These are phyloP conservation scores for Penicillium paneum DNA, from an alignment of 2,329 filamentous ascomycete genomes.

Conservation along the genomic window DNA sequence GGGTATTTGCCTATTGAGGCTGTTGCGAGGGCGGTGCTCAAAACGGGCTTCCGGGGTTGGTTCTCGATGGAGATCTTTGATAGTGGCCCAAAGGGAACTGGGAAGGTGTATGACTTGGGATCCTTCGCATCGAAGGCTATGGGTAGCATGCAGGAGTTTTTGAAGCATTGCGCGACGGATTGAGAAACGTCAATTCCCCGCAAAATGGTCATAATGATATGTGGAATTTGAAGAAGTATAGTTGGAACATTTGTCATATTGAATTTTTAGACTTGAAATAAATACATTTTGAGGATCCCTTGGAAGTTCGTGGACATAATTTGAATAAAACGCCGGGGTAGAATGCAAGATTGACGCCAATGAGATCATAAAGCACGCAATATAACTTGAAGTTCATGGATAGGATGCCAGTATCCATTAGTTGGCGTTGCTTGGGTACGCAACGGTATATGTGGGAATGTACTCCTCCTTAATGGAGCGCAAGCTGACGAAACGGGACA, in stretches of 20 bases:
- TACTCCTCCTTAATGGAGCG: slow-evolving; percentile 76
- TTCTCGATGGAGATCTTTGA: slow-evolving; percentile 71
- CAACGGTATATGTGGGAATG: slow-evolving; percentile 58
- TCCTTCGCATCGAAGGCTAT: slow-evolving; percentile 53
- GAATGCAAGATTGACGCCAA: slow-evolving; percentile 23
- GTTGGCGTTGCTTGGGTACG: slow-evolving; percentile 68
- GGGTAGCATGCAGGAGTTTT: slow-evolving; percentile 47
- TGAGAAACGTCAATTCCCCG: background rate
- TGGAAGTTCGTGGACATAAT: slow-evolving; percentile 1
- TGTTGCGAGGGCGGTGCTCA: slow-evolving; percentile 62
- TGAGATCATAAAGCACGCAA: slow-evolving; percentile 19
- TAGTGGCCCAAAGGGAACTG: slow-evolving; percentile 53
- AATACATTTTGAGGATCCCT: slow-evolving; percentile 2
- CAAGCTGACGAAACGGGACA: slow-evolving; percentile 65
- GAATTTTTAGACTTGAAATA: slow-evolving; percentile 1
- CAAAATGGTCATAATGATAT: background rate
- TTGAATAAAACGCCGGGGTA: slow-evolving; percentile 16
- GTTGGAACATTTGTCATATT: slow-evolving; percentile 1
- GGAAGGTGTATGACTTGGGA: slow-evolving; percentile 49
- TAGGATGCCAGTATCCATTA: slow-evolving; percentile 34
- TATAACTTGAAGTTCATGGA: background rate
- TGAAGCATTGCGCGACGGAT: slow-evolving; percentile 37
- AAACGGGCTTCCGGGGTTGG: slow-evolving; percentile 65
- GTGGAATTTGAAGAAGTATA: background rate
- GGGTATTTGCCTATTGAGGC: slow-evolving; percentile 68